Evolutionary conservation across 2,329 filamentous ascomycete species (phyloP).

Genomic region (Botrytis fabae): DNA sequence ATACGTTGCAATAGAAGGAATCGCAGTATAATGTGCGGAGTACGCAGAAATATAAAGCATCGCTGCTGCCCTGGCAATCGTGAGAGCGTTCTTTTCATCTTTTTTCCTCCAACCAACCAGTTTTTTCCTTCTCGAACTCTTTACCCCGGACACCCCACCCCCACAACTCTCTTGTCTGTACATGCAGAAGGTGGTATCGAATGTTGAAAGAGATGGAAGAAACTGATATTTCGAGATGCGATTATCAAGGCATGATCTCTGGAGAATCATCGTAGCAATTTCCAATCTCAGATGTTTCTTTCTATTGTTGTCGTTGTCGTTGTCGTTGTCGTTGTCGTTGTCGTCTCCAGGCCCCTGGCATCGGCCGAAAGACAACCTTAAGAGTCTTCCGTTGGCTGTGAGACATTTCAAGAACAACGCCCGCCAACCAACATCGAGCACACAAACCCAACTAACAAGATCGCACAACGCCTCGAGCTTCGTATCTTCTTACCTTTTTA

Average conservation of each 20-base stretch:
- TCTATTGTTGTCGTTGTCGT: background rate
- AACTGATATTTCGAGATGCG: too few relatives aligned
- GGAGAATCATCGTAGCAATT: background rate
- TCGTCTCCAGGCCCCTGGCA: background rate
- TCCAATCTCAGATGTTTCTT: background rate
- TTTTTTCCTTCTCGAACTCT: background rate
- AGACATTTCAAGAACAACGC: background rate
- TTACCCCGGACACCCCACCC: conserved; percentile 8
- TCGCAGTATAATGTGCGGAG: background rate
- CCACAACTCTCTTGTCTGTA: background rate
- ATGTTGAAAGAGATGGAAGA: background rate
- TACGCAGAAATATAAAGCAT: background rate
- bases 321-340: background rate
- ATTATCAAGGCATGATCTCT: background rate
- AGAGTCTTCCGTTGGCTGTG: background rate
- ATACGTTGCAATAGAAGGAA: background rate
- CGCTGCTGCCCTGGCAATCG: background rate
- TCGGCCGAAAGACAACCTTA: background rate
- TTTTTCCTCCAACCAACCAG: background rate
- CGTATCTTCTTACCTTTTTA: background rate
- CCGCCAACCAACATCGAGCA: background rate
- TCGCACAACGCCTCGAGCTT: background rate
- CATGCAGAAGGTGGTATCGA: background rate
- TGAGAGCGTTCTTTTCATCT: background rate
- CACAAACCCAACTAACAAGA: background rate